These are phyloP conservation scores for Aureobasidium namibiae DNA, from an alignment of 2,329 filamentous ascomycete genomes.

Conservation along the genomic window DNA sequence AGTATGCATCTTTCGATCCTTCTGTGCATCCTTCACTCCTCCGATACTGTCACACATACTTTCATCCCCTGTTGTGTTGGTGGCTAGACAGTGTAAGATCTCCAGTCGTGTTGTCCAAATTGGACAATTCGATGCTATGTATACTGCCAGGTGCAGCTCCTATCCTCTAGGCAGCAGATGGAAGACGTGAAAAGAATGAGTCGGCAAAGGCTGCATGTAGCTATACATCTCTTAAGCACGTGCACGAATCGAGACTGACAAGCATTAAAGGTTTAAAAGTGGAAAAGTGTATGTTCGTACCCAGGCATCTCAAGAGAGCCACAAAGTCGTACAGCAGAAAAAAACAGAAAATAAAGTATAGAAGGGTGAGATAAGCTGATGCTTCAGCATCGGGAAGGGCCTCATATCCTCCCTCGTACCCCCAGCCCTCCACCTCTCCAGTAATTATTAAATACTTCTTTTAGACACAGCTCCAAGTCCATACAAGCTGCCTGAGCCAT, in stretches of 20 bases:
- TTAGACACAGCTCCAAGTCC: neutral
- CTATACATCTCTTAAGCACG: neutral
- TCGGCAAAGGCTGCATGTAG: neutral
- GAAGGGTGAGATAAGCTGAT: constrained; percentile 6
- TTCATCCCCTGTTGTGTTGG: too few relatives aligned
- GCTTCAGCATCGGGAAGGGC: neutral
- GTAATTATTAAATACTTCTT: neutral
- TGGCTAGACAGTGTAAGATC: too few relatives aligned
- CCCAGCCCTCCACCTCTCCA: neutral
- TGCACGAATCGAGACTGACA: neutral
- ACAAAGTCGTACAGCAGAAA: constrained; percentile 1
- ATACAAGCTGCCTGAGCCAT: neutral
- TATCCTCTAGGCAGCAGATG: too few relatives aligned
- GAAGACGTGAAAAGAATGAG: too few relatives aligned
- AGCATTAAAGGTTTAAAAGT: too few relatives aligned
- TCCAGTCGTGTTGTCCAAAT: too few relatives aligned
- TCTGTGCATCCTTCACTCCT: too few relatives aligned
- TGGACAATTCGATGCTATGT: too few relatives aligned
- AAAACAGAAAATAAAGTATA: neutral
- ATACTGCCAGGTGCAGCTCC: too few relatives aligned
- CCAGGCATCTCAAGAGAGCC: neutral
- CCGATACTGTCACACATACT: too few relatives aligned
- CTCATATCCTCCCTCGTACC: neutral
- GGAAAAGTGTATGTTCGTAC: neutral
- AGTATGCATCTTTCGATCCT: too few relatives aligned